Evolutionary conservation across 176 grass and related monocot species (phyloP).

Genomic region (Phoenix dactylifera): DNA sequence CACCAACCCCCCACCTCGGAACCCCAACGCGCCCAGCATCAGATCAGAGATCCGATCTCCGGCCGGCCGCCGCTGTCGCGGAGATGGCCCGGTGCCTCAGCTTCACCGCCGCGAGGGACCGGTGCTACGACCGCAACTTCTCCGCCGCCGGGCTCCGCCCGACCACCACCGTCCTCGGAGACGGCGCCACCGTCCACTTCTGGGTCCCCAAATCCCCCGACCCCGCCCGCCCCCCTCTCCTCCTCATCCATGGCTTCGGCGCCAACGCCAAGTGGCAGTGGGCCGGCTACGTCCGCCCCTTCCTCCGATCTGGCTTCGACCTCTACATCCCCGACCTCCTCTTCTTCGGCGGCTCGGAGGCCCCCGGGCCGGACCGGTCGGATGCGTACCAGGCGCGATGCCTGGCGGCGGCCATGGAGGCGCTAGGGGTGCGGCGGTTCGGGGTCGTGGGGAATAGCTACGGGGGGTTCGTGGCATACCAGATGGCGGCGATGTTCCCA

Average conservation of each 20-base stretch:
- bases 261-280: constrained; percentile 92
- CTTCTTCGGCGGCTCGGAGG: constrained; percentile 72
- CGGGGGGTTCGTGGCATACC: constrained; percentile 75
- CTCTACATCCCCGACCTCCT: constrained; percentile 88
- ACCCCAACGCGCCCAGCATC: too few species aligned
- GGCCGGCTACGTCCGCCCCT: constrained; percentile 54
- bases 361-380: constrained; percentile 49
- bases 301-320: constrained; percentile 72
- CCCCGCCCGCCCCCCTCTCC: constrained; percentile 36
- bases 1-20: too few species aligned
- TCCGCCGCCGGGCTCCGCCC: constrained; percentile 48
- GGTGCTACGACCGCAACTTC: constrained; percentile 61
- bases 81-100: constrained; percentile 37
- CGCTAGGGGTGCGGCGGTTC: constrained; percentile 38
- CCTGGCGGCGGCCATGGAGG: constrained; percentile 54
- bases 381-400: constrained; percentile 64
- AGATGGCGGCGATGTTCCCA: constrained; percentile 56
- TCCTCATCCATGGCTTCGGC: constrained; percentile 93
- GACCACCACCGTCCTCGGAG: constrained; percentile 12
- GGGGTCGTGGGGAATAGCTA: constrained; percentile 71
- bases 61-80: constrained; percentile 20
- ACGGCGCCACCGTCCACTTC: constrained; percentile 54
- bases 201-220: constrained; percentile 45
- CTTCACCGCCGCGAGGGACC: constrained; percentile 66
- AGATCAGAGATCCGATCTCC: too few species aligned